phyloP scores from a whole-genome alignment of 495 filamentous ascomycete genomes.

The Aspergillus campestris region DNA sequence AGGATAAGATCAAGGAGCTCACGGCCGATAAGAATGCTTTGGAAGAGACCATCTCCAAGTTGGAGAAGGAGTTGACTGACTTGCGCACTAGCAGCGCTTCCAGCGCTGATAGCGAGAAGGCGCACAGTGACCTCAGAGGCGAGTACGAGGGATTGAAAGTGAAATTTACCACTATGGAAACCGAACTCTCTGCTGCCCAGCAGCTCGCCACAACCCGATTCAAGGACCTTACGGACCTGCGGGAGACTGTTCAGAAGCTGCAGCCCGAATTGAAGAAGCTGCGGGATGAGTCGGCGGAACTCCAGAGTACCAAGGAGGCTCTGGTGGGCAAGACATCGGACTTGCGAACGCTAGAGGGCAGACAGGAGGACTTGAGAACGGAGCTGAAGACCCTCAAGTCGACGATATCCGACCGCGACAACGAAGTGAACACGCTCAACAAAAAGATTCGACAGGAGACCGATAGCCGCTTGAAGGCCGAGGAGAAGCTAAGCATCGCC shows the following conservation, averaged over 20 bases:
- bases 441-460: constrained; percentile 70
- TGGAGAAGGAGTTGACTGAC: constrained; percentile 57
- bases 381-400: constrained; percentile 65
- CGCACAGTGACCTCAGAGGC: constrained; percentile 49
- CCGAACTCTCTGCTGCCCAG: constrained; percentile 77
- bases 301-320: constrained; percentile 65
- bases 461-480: constrained; percentile 58
- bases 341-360: constrained; percentile 63
- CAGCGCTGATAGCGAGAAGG: constrained; percentile 44
- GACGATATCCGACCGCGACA: constrained; percentile 60
- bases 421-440: constrained; percentile 65
- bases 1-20: constrained; percentile 66
- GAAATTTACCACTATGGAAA: constrained; percentile 61
- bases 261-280: constrained; percentile 77
- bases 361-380: constrained; percentile 68
- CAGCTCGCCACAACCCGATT: constrained; percentile 78
- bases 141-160: constrained; percentile 71
- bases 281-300: constrained; percentile 61
- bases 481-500: constrained; percentile 62
- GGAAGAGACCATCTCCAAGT: constrained; percentile 52
- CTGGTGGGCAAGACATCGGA: constrained; percentile 59
- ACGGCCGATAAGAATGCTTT: constrained; percentile 50
- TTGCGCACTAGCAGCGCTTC: constrained; percentile 46
- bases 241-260: constrained; percentile 69
- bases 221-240: constrained; percentile 75